Conservation (phyloP, 179 eudicot genomes). For the Carnegiea gigantea region DNA sequence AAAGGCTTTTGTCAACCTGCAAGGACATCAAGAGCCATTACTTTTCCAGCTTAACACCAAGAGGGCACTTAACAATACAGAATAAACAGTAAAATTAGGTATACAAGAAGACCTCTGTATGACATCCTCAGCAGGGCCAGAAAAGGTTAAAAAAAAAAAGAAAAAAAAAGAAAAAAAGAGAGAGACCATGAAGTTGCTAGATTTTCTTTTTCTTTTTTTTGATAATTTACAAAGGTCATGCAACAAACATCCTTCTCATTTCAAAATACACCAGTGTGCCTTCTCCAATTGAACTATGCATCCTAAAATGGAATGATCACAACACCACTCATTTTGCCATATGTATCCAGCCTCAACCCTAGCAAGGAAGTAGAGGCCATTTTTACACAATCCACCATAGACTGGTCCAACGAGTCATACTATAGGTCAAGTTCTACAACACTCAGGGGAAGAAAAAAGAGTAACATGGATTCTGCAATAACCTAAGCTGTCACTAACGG, state of each 20-base stretch:
- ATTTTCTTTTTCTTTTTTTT: not conserved
- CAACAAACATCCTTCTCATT: not conserved
- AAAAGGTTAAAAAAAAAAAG: not conserved
- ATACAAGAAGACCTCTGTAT: not conserved
- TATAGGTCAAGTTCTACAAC: not conserved
- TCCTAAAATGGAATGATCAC: not conserved
- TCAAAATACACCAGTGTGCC: not conserved
- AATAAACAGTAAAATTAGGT: not conserved
- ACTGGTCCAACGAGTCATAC: not conserved
- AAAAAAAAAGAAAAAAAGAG: not conserved
- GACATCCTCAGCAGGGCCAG: not conserved
- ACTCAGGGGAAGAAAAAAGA: not conserved
- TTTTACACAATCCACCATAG: not conserved
- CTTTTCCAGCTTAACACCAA: not conserved
- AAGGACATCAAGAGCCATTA: constrained; percentile 12
- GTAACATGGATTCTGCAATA: not conserved
- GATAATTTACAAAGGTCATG: not conserved
- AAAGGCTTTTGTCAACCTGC: constrained; percentile 79
- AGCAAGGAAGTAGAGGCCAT: not conserved
- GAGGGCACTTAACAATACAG: not conserved
- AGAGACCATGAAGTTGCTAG: not conserved
- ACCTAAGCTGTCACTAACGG: not conserved
- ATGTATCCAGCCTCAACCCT: not conserved
- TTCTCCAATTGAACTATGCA: not conserved
- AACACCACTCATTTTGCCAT: not conserved